Evolutionary conservation across 352 stramenopile genomes (phyloP).

Genomic region (Paralagenidium karlingii): DNA sequence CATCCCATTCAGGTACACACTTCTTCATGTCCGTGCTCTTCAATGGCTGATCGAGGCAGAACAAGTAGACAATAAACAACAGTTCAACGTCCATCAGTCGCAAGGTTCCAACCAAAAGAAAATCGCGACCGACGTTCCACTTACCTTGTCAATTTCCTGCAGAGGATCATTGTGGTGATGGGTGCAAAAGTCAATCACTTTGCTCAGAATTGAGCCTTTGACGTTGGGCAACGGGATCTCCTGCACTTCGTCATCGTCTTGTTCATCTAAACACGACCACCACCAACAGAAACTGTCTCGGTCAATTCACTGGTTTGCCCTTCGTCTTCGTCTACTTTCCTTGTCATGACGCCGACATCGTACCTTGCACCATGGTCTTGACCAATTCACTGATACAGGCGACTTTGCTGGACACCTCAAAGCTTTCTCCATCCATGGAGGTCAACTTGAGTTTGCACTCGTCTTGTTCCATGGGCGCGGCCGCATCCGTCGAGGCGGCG

Average conservation of each 20-base stretch:
- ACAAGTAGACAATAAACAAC: background rate
- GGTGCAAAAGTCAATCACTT: constrained; percentile 96
- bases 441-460: constrained; percentile 73
- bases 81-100: too few relatives aligned
- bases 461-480: constrained; percentile 45
- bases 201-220: constrained; percentile 92
- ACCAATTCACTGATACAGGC: constrained; percentile 96
- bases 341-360: constrained; percentile 3
- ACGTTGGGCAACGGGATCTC: constrained; percentile 98
- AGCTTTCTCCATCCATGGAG: constrained; percentile 94
- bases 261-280: constrained; percentile 64
- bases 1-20: constrained; percentile 98
- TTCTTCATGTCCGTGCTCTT: constrained; percentile 97
- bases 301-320: background rate
- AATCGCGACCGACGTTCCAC: constrained; percentile 1
- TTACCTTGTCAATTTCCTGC: constrained; percentile 98
- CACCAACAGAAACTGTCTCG: background rate
- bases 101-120: constrained; percentile 1
- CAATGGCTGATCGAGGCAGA: constrained; percentile 83
- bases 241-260: constrained; percentile 90
- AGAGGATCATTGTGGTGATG: constrained; percentile 96
- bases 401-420: constrained; percentile 89
- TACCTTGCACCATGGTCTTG: constrained; percentile 94
- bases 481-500: constrained; percentile 23
- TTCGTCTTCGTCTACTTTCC: background rate